phyloP scores from a whole-genome alignment of 805 yeast genomes.

The Jamesozyma hellenica region DNA sequence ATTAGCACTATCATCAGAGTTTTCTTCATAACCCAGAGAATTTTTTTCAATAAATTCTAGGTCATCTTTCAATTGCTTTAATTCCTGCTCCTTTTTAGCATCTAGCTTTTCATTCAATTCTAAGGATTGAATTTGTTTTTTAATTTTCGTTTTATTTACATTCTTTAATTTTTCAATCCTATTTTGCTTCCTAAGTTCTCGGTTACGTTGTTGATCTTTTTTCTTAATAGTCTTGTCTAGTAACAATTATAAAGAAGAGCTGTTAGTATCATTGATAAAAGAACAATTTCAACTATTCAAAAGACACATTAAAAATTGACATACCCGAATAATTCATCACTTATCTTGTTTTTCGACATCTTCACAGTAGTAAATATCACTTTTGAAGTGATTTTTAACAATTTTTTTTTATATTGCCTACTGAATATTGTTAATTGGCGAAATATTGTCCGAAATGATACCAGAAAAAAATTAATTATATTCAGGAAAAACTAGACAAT shows the following conservation, averaged over 20 bases:
- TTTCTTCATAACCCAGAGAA: slow-evolving; percentile 4
- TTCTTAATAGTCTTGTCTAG: slow-evolving; percentile 22
- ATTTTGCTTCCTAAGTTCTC: slow-evolving; percentile 14
- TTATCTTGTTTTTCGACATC: too few species aligned
- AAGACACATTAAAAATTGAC: too few species aligned
- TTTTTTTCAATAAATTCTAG: slow-evolving; percentile 31
- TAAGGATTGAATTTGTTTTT: slow-evolving; percentile 14
- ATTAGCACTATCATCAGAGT: background rate
- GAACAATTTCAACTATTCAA: too few species aligned
- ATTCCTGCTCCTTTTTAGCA: slow-evolving; percentile 28
- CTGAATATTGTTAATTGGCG: too few species aligned
- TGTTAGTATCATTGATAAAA: too few species aligned
- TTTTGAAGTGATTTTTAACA: too few species aligned
- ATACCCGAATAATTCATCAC: too few species aligned
- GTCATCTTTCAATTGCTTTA: slow-evolving; percentile 32
- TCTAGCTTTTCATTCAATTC: slow-evolving; percentile 21
- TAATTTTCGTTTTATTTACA: slow-evolving; percentile 17
- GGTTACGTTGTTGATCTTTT: slow-evolving; percentile 18
- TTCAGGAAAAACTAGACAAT: too few species aligned
- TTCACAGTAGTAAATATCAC: too few species aligned
- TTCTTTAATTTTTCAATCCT: slow-evolving; percentile 18
- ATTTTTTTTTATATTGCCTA: too few species aligned
- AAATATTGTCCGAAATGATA: too few species aligned
- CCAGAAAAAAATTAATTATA: too few species aligned
- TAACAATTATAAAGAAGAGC: background rate